Evolutionary conservation across 1,284 basidiomycete genomes (phyloP).

Genomic region (Takashimella tepidaria): DNA sequence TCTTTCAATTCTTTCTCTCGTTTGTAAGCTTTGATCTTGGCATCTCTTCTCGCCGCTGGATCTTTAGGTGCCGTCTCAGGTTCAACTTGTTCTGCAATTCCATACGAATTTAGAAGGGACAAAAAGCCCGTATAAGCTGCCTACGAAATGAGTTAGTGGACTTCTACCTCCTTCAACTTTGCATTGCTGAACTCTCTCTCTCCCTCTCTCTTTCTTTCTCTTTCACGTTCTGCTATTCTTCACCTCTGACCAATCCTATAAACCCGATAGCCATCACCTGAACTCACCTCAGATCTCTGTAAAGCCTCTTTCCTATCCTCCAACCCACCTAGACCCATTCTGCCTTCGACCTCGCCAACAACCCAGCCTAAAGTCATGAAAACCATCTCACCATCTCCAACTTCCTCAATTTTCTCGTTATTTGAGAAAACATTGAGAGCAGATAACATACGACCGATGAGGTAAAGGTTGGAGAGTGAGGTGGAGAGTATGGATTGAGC

Average conservation of each 20-base stretch:
- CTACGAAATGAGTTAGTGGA: slow-evolving; percentile 52
- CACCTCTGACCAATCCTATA: too few relatives aligned
- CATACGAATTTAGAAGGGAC: slow-evolving; percentile 59
- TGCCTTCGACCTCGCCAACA: slow-evolving; percentile 64
- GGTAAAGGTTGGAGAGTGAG: slow-evolving; percentile 37
- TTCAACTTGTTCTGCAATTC: slow-evolving; percentile 58
- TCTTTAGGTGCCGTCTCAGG: slow-evolving; percentile 54
- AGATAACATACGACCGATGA: slow-evolving; percentile 43
- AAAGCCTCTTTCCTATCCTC: slow-evolving; percentile 56
- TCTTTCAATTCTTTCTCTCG: slow-evolving; percentile 71
- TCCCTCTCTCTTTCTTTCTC: too few relatives aligned
- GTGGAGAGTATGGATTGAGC: slow-evolving; percentile 26
- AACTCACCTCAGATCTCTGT: neutral
- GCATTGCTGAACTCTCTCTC: too few relatives aligned
- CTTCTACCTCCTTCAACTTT: too few relatives aligned
- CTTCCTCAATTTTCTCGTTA: slow-evolving; percentile 79
- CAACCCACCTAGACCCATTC: slow-evolving; percentile 57
- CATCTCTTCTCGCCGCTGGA: slow-evolving; percentile 64
- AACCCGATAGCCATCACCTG: too few relatives aligned
- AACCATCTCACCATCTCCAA: slow-evolving; percentile 70
- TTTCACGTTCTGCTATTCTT: too few relatives aligned
- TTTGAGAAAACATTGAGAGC: slow-evolving; percentile 71
- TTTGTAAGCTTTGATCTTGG: slow-evolving; percentile 82
- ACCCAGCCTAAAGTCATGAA: slow-evolving; percentile 75
- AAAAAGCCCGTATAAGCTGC: slow-evolving; percentile 58